Evolutionary conservation across 2,329 filamentous ascomycete genomes (phyloP).

Genomic region (Fusarium luffae): DNA sequence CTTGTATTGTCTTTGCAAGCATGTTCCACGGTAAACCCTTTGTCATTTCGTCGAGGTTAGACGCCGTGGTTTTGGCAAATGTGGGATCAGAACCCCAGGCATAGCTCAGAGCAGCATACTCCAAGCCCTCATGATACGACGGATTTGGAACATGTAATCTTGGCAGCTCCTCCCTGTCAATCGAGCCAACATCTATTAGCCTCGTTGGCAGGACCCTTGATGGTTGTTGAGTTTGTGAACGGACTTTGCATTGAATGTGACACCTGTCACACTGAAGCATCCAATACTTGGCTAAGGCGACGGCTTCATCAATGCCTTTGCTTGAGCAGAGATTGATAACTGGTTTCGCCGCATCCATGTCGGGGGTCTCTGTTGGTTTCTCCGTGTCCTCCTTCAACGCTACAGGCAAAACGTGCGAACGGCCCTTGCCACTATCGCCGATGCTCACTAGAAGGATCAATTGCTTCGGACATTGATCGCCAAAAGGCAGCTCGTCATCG

Average conservation of each 20-base stretch:
- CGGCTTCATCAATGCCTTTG: background rate
- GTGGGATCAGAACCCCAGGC: background rate
- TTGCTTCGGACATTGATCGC: background rate
- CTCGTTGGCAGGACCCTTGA: background rate
- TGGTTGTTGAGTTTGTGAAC: too few relatives aligned
- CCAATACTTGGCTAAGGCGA: background rate
- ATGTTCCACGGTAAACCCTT: background rate
- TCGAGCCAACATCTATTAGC: background rate
- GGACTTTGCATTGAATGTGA: background rate
- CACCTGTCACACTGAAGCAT: background rate
- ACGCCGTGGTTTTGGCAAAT: conserved; percentile 1
- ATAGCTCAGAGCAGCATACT: conserved; percentile 12
- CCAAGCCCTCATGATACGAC: background rate
- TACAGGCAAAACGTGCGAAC: background rate
- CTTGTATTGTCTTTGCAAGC: conserved; percentile 1
- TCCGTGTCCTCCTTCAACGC: background rate
- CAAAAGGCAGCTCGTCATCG: background rate
- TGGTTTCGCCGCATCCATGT: background rate
- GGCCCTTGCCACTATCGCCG: background rate
- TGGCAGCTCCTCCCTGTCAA: rapidly evolving
- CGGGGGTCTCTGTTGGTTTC: too few relatives aligned
- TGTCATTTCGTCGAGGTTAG: background rate
- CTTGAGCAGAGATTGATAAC: background rate
- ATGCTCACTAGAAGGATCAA: background rate
- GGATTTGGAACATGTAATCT: background rate